Evolutionary conservation across 1,284 basidiomycete genomes (phyloP).

Genomic region (Ustilago crameri): DNA sequence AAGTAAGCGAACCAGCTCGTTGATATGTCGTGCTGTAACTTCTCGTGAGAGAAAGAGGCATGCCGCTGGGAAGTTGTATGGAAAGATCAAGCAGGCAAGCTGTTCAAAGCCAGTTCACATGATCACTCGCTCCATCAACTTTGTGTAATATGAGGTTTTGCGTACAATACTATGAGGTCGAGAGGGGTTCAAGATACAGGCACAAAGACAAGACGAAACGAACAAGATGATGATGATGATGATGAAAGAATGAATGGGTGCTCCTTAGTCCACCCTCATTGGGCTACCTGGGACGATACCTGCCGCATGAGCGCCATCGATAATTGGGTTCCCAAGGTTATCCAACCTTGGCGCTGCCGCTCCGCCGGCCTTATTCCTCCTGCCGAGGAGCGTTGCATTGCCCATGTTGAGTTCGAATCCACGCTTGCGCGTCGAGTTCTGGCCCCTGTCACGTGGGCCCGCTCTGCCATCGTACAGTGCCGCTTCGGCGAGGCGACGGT

Average conservation of each 20-base stretch:
- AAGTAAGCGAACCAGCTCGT: too few species aligned
- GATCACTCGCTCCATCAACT: too few species aligned
- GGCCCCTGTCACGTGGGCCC: slow-evolving; percentile 57
- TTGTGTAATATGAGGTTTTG: too few species aligned
- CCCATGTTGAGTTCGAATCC: slow-evolving; percentile 64
- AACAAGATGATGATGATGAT: neutral
- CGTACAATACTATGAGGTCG: too few species aligned
- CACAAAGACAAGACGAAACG: neutral
- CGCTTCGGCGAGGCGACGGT: slow-evolving; percentile 67
- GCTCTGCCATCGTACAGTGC: slow-evolving; percentile 62
- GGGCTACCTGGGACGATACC: slow-evolving; percentile 56
- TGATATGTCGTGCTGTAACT: too few species aligned
- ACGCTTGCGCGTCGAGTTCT: slow-evolving; percentile 44
- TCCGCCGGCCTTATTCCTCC: slow-evolving; percentile 52
- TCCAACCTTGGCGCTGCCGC: slow-evolving; percentile 24
- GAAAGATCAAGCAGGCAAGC: too few species aligned
- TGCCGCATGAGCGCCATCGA: slow-evolving; percentile 44
- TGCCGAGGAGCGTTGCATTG: slow-evolving; percentile 62
- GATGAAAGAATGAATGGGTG: neutral
- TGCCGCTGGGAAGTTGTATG: too few species aligned
- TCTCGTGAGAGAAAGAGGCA: too few species aligned
- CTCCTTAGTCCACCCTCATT: slow-evolving; percentile 48
- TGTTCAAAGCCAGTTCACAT: too few species aligned
- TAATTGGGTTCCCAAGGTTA: slow-evolving; percentile 35
- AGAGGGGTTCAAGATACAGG: too few species aligned